Percentiles rank a stretch among this genome's conserved stretches.
These are phyloP conservation scores for Sphagnum contortum DNA, from an alignment of 225 moss, liverwort and hornwort genomes.

Conservation along the genomic window DNA sequence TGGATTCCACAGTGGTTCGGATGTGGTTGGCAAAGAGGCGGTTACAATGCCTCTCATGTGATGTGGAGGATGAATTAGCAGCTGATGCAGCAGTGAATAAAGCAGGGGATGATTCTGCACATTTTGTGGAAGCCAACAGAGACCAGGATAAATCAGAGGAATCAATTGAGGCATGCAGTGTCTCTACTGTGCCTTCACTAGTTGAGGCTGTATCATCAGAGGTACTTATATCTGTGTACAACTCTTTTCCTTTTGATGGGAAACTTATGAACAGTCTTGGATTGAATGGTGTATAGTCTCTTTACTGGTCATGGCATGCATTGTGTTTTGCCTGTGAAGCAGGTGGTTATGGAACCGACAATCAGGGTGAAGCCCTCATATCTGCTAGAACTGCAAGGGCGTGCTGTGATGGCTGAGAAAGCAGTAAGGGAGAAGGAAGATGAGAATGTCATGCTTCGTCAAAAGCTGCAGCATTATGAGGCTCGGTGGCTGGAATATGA, in stretches of 20 bases:
- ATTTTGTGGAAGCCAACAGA: no score
- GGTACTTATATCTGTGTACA: background rate
- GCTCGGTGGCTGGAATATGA: slow-evolving; percentile 52
- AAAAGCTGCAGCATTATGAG: slow-evolving; percentile 48
- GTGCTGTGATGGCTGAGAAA: slow-evolving; percentile 53
- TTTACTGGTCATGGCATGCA: background rate
- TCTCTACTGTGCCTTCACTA: slow-evolving; percentile 5
- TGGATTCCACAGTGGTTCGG: slow-evolving; percentile 33
- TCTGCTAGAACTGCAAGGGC: slow-evolving; percentile 44
- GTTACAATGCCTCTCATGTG: slow-evolving; percentile 8
- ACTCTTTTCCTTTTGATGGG: background rate
- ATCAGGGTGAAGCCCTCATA: slow-evolving; percentile 38
- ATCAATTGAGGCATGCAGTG: slow-evolving; percentile 1
- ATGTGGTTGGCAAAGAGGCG: slow-evolving; percentile 28
- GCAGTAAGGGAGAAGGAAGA: slow-evolving; percentile 46
- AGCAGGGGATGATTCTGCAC: slow-evolving; percentile 4
- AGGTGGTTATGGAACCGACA: background rate
- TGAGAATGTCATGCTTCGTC: slow-evolving; percentile 42
- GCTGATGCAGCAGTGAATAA: background rate
- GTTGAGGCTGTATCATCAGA: background rate
- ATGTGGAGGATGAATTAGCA: background rate
- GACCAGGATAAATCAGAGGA: background rate
- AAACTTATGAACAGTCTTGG: background rate
- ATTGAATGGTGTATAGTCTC: background rate
- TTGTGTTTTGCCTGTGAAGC: background rate